Conservation (phyloP, 148 eudicot species). For the Nyssa sinensis region DNA sequence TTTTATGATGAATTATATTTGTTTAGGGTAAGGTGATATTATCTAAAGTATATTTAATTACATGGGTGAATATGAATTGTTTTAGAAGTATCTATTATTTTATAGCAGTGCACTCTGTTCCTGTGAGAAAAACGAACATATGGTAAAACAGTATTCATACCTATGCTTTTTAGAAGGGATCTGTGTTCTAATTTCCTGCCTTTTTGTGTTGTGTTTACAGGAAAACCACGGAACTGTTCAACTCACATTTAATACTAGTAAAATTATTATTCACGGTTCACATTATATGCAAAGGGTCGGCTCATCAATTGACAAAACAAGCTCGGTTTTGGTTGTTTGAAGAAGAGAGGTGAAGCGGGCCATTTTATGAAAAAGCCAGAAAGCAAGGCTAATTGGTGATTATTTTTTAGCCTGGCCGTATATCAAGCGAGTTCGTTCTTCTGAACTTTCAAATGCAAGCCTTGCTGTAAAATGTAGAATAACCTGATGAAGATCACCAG, state of each 20-base stretch:
- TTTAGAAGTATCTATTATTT: too few species aligned
- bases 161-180: too few species aligned
- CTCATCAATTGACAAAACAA: not conserved
- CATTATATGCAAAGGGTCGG: not conserved
- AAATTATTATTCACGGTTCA: not conserved
- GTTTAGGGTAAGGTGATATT: too few species aligned
- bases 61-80: too few species aligned
- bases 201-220: not conserved
- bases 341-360: not conserved
- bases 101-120: too few species aligned
- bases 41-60: too few species aligned
- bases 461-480: slow-evolving; percentile 2
- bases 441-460: not conserved
- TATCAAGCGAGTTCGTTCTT: not conserved
- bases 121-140: too few species aligned
- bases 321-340: not conserved
- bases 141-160: too few species aligned
- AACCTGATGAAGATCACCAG: not conserved
- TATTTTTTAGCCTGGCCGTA: not conserved
- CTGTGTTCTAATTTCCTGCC: not conserved
- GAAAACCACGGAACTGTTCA: not conserved
- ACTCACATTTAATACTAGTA: not conserved
- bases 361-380: not conserved
- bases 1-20: too few species aligned
- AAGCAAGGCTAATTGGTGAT: not conserved